Evolutionary conservation across 441 rosid species (phyloP).

Genomic region (Populus hybrid): DNA sequence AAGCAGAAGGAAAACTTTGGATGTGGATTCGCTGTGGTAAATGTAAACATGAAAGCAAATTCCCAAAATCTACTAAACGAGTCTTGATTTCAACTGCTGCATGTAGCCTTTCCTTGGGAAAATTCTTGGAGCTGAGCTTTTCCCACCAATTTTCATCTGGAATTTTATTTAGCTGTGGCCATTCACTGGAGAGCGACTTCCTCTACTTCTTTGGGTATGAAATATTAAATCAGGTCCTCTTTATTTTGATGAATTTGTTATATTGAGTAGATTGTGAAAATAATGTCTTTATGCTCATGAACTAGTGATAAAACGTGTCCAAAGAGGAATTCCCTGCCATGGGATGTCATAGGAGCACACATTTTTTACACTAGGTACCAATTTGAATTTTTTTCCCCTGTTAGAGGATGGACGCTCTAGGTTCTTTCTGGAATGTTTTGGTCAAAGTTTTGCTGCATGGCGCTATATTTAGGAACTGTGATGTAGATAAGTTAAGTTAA

Average conservation of each 20-base stretch:
- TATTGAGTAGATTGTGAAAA: neutral
- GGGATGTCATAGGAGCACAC: neutral
- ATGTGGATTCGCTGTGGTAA: constrained; percentile 96
- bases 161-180: constrained; percentile 70
- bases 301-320: neutral
- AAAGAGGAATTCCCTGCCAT: neutral
- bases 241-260: neutral
- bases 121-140: constrained; percentile 95
- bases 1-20: constrained; percentile 84
- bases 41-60: constrained; percentile 57
- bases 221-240: neutral
- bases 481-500: neutral
- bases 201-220: constrained; percentile 94
- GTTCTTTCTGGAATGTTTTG: constrained; percentile 2
- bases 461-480: neutral
- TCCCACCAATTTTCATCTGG: constrained; percentile 43
- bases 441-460: neutral
- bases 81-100: constrained; percentile 78
- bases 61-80: constrained; percentile 65
- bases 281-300: neutral
- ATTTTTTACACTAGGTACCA: neutral
- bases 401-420: neutral
- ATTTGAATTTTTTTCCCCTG: neutral
- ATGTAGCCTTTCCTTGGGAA: constrained; percentile 81
- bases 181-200: constrained; percentile 72